Conservation (phyloP, 176 grass and related monocot species). For the Thinopyrum elongatum region DNA sequence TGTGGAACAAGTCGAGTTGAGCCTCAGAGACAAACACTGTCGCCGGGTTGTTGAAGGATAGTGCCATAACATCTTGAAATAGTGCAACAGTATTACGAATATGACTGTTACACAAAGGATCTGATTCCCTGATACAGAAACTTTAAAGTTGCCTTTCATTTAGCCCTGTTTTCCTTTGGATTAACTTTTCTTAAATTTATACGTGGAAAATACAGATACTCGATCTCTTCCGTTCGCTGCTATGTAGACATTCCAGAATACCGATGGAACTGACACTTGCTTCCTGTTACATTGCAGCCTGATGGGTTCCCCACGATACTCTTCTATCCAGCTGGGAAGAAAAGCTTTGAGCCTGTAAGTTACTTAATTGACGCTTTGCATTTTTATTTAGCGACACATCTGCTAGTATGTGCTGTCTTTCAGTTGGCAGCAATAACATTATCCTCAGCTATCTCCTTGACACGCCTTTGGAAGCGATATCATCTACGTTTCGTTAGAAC, state of each 20-base stretch:
- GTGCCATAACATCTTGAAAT: background rate
- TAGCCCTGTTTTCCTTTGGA: background rate
- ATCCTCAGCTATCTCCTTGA: background rate
- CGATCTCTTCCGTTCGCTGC: background rate
- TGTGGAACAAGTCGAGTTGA: background rate
- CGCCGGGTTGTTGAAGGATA: background rate
- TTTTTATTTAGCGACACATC: background rate
- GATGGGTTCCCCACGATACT: conserved; percentile 92
- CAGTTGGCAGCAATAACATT: background rate
- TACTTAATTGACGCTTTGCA: background rate
- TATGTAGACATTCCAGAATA: conserved; percentile 3
- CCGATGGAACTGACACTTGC: background rate
- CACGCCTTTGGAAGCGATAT: background rate
- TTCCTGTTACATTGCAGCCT: conserved; percentile 66
- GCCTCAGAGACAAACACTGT: background rate
- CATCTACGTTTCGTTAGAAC: background rate
- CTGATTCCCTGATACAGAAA: background rate
- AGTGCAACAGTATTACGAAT: background rate
- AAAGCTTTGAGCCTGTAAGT: conserved; percentile 92
- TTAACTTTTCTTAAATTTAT: conserved; percentile 14
- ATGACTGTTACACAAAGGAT: background rate
- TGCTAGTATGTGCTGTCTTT: background rate
- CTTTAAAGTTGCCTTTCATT: background rate
- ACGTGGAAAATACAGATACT: conserved; percentile 6
- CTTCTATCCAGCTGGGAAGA: conserved; percentile 94